Evolutionary conservation across 2,329 filamentous ascomycete species (phyloP), one percentile per base, ranked within the genome.

Genomic region (Trichoderma sp.): DNA sequence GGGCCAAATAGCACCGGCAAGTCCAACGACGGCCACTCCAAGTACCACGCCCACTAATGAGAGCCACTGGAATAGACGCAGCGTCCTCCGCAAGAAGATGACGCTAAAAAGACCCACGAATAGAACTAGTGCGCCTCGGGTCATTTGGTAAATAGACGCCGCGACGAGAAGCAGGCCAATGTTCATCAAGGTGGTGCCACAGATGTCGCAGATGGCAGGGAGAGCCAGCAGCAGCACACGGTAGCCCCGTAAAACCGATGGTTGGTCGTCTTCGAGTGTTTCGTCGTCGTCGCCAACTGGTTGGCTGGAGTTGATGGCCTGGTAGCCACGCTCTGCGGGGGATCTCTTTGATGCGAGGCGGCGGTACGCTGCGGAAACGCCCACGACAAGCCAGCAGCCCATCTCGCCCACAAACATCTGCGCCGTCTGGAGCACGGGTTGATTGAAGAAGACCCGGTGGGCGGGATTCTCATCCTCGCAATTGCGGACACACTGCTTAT

Each of bases 361-460:
- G 58, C 84, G 83, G 79, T 91, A 92, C 2, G 94, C 80, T 25
- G 86, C 83, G 76, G 91, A 89, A 59, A 86, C 74, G 25, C 90
- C 89, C 52, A 98, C 86, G 64, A 99, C 92, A 15, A 98, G 85
- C 94, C 94, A 99, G 83, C 93, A 97, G 70, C 93, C 94, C 86
- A 92, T 91, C 79, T 99, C 95, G 67, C 95, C 95, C 70, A 97
- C 86, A 78, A 99, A 99, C 95, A 99, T 99, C 79, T 98, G 95
- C 1, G 93, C 89, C 71, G 95, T 98, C 78, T 99, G 95, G 65
- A 98, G 89, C 63, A 99, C 94, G 19, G 95, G 95, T 78, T 98
- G 94, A 78, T 97, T 93, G 80, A 99, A 98, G 73, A 87, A 86
- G 70, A 86, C 82, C 64, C 88, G 90, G 72, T 90, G 86, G 68